A percentile compares a stretch with the other conserved stretches of the same genome.
phyloP scores from a whole-genome alignment of 106 monocot species.

The Apostasia shenzhenica region DNA sequence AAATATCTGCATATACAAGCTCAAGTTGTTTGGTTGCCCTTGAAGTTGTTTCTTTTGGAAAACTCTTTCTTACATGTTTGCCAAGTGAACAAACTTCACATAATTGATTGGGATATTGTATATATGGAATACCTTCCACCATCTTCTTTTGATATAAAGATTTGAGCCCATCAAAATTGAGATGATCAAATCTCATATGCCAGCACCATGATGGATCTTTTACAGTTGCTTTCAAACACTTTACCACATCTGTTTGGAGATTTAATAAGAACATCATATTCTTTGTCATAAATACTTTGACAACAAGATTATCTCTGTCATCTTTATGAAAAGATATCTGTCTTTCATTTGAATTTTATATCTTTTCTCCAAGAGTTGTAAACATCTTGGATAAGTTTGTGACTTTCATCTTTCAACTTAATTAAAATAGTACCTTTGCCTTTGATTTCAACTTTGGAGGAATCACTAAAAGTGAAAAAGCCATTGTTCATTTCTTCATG shows the following conservation, averaged over 20 bases:
- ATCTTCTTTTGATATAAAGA: not conserved
- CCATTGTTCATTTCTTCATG: not conserved
- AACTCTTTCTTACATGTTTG: constrained; percentile 1
- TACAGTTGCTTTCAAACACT: no score
- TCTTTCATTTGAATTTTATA: not conserved
- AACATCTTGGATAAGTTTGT: not conserved
- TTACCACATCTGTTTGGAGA: no score
- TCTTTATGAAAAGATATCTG: not conserved
- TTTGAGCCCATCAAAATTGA: constrained; percentile 7
- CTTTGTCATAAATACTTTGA: not conserved
- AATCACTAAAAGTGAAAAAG: not conserved
- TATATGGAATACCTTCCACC: no score
- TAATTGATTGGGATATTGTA: not conserved
- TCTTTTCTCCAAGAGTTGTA: not conserved
- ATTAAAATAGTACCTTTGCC: constrained; percentile 4
- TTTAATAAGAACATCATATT: not conserved
- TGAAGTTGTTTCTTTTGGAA: constrained; percentile 5
- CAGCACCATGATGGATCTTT: not conserved
- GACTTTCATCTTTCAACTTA: not conserved
- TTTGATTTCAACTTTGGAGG: not conserved
- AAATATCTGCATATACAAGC: constrained; percentile 16
- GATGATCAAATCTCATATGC: not conserved
- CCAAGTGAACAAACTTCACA: constrained; percentile 12
- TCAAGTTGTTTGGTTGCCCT: constrained; percentile 4
- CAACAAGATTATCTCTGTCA: not conserved